Conservation (phyloP, 768 basidiomycete species). For the Suillus americanus region DNA sequence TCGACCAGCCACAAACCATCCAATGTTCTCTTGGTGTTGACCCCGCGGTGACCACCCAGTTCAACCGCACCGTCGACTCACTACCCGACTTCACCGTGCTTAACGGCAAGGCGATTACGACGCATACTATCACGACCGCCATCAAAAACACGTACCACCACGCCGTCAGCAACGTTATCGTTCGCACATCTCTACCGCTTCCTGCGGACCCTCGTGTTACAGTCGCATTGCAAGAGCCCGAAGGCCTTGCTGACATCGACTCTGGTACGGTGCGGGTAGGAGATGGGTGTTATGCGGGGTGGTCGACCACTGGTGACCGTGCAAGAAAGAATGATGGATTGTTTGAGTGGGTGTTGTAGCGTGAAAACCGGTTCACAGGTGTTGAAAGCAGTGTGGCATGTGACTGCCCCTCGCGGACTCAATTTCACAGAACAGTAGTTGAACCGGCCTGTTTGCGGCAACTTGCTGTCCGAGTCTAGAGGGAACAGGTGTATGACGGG, state of each 20-base stretch:
- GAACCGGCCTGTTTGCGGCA: neutral
- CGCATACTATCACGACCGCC: constrained; percentile 17
- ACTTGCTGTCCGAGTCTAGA: neutral
- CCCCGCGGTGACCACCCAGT: constrained; percentile 13
- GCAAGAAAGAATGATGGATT: constrained; percentile 21
- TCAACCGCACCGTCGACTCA: constrained; percentile 14
- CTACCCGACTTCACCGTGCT: constrained; percentile 10
- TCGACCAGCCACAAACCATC: constrained; percentile 15
- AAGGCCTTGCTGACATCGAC: constrained; percentile 20
- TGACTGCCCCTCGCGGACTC: constrained; percentile 24
- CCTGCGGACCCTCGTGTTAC: constrained; percentile 28
- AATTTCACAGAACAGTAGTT: constrained; percentile 13
- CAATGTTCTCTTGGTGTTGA: constrained; percentile 24
- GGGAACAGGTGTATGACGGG: neutral
- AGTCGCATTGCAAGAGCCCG: constrained; percentile 27
- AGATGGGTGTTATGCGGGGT: constrained; percentile 17
- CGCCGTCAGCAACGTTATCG: constrained; percentile 14
- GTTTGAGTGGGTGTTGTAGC: constrained; percentile 31
- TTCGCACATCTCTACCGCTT: constrained; percentile 29
- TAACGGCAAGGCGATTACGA: constrained; percentile 13
- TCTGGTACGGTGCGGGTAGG: constrained; percentile 13
- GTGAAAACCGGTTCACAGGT: constrained; percentile 23
- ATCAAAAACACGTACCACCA: constrained; percentile 18
- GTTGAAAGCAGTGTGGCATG: constrained; percentile 30
- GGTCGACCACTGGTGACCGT: constrained; percentile 19